These are phyloP conservation scores for Vickermania spadyakhi DNA, from an alignment of 208 protist genomes.

Conservation along the genomic window DNA sequence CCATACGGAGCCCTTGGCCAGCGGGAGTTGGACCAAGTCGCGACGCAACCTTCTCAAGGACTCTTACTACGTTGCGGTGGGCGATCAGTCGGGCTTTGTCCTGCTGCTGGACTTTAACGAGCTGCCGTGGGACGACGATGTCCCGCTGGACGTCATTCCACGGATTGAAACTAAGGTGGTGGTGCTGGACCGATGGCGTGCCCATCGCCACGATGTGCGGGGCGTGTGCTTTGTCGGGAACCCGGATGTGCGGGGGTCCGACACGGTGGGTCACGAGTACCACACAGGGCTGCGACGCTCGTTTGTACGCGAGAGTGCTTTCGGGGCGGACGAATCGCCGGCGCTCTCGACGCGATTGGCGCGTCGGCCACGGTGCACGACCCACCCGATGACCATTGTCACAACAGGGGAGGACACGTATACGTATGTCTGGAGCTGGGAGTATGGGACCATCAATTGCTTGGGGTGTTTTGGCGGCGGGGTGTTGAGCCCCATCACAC, in stretches of 20 bases:
- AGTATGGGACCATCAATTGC: slow-evolving; percentile 26
- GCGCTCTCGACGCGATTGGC: neutral
- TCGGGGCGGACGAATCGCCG: neutral
- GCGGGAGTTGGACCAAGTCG: neutral
- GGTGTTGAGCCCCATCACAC: slow-evolving; percentile 9
- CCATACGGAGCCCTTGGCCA: neutral
- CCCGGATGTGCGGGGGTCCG: neutral
- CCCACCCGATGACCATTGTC: slow-evolving; percentile 19
- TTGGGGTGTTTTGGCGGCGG: slow-evolving; percentile 53
- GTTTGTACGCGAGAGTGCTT: neutral
- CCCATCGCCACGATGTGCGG: slow-evolving; percentile 38
- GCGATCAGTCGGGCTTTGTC: slow-evolving; percentile 48
- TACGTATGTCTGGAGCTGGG: slow-evolving; percentile 44
- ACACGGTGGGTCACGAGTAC: neutral
- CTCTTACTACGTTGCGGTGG: slow-evolving; percentile 31
- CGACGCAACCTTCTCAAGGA: neutral
- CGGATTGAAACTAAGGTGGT: slow-evolving; percentile 15
- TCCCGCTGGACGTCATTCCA: slow-evolving; percentile 1
- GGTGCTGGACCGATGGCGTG: slow-evolving; percentile 67
- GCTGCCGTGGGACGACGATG: neutral
- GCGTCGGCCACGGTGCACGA: neutral
- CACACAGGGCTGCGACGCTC: neutral
- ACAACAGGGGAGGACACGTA: slow-evolving; percentile 45
- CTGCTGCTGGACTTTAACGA: slow-evolving; percentile 29
- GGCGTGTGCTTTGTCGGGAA: slow-evolving; percentile 25